Evolutionary conservation across 2,329 filamentous ascomycete genomes (phyloP), one percentile per base, ranked within the genome.

Genomic region (Phoma sp.): DNA sequence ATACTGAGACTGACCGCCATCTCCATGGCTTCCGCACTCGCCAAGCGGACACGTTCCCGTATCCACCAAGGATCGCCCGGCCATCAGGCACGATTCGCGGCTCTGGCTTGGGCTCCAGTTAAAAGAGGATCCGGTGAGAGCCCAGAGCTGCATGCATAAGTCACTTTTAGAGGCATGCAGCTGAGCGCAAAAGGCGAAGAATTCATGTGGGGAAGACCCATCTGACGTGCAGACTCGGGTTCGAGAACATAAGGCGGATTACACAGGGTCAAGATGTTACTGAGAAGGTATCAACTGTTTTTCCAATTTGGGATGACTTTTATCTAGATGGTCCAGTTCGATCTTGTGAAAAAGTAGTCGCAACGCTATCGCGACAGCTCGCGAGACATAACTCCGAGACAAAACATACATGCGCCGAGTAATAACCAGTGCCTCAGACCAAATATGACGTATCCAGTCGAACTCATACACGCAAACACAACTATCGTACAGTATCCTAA

Each of bases 401-500:
- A 49, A 49, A 48, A 40, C 39, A 36, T 54, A 47, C 51, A 57
- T 60, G 57, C 62, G 65, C 62, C 62, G 55, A 69, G 64, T 57
- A 62, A 66, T 65, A 68, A 56, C 66, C 66, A 65, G 63, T 64
- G 65, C 61, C 62, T 64, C 60, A 57, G 59, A 59, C 51, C 43
- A 58, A 39, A 59, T 56, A 57, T 53, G 58, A 55, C 42, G 56
- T 60, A 48, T 50, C 49, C 54, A 58, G 52, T 56, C 52, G 55
- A 56, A 62, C 59, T 60, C 54, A 47, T 56, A 62, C 61, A 64
- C 65, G 58, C 37, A 56, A 64, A 64, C 61, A 61, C 68, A 72
- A 60, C 56, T 60, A 61, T 64, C 56, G 50, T 62, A 64, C 61
- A 64, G 55, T 62, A 59, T 62, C 60, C 55, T 56, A 54, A 54